Base-by-base conservation (phyloP, 2,329 filamentous ascomycete genomes). In the Xylaria arbuscula region DNA sequence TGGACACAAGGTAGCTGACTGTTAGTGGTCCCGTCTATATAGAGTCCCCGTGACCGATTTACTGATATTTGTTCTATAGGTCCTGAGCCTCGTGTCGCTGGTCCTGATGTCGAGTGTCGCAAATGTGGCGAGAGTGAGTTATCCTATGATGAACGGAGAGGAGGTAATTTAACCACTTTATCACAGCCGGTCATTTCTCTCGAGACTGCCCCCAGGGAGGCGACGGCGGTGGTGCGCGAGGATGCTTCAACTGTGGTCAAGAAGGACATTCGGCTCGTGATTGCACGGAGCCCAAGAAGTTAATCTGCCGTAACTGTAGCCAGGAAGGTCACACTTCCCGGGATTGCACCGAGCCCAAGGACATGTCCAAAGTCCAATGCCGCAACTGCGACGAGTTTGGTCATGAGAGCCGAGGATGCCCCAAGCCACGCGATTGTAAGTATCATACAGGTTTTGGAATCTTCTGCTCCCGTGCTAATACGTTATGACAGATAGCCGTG, bases 191-290 rank as follows among this genome's bases (percentile, higher is more conserved):
- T 2, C 90, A 92, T 73, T 89, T 89, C 73, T 83, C 85, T 40
- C 83, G 83, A 48, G 89, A 92, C 74, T 92, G 90, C 75, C 89
- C 90, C 34, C 82, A 89, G 77, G 89, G 86, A 17, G 84, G 71
- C 13, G 70, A 84, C 65, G 86, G 87, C 67, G 81, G 85, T 76
- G 83, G 83, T 71, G 74, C 80, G 81, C 77, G 84, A 76, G 82
- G 78, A 34, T 89, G 87, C 77, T 83, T 84, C 74, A 92, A 92
- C 79, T 92, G 90, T 72, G 89, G 88, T 22, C 78, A 86, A 48
- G 86, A 89, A 61, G 90, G 89, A 5, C 89, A 92, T 70, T 81
- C 83, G 51, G 78, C 82, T 70, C 82, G 81, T 19, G 85, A 88
- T 3, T 89, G 87, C 67, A 78, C 83, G 34, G 80, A 85, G 70